Evolutionary conservation across 805 yeast species (phyloP).

Genomic region (Yamadazyma endophytica): DNA sequence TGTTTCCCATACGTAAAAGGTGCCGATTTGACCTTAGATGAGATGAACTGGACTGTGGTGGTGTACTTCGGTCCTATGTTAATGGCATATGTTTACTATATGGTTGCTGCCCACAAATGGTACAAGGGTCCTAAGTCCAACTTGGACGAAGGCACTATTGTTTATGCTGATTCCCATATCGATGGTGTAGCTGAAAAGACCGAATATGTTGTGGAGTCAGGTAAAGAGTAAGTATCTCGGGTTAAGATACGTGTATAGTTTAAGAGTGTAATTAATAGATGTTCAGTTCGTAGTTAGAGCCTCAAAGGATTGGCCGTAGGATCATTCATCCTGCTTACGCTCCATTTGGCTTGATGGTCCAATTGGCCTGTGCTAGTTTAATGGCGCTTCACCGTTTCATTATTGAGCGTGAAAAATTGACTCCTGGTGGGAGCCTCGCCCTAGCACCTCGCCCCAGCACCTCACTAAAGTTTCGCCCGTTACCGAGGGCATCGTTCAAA

Average conservation of each 20-base stretch:
- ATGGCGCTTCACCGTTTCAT: no score
- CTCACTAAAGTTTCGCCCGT: not conserved
- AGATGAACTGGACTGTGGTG: constrained; percentile 63
- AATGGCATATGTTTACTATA: constrained; percentile 46
- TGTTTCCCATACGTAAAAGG: constrained; percentile 49
- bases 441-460: not conserved
- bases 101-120: constrained; percentile 53
- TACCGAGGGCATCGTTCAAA: not conserved
- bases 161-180: no score
- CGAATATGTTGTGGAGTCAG: no score
- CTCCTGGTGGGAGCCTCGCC: not conserved
- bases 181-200: constrained; percentile 10
- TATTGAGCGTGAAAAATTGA: no score
- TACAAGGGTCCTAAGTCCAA: constrained; percentile 60
- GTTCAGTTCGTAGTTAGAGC: no score
- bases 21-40: constrained; percentile 29
- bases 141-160: constrained; percentile 32
- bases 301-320: no score
- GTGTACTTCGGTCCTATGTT: constrained; percentile 60
- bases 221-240: no score
- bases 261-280: no score
- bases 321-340: no score
- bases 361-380: no score
- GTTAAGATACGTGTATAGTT: no score
- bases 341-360: no score